These are phyloP conservation scores for Naganishia friedmannii DNA, from an alignment of 768 basidiomycete species.

Conservation along the genomic window DNA sequence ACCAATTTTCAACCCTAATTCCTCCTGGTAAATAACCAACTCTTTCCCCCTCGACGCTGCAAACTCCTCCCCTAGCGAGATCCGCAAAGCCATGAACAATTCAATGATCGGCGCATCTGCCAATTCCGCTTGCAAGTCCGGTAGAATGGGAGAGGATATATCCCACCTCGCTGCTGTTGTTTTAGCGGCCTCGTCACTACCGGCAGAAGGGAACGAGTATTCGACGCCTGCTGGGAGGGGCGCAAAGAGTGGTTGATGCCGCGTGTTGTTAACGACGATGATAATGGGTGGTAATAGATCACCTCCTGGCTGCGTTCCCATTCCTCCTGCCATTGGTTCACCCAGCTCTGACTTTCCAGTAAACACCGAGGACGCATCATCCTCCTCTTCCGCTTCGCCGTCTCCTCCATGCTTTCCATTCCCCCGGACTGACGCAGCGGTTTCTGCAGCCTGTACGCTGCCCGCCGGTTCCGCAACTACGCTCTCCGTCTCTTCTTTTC, in stretches of 20 bases:
- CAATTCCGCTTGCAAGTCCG: neutral
- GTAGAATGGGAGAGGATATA: conserved; percentile 11
- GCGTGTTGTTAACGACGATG: neutral
- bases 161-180: neutral
- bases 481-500: neutral
- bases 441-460: neutral
- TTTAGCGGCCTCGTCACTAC: neutral
- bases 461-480: conserved; percentile 15
- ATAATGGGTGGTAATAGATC: conserved; percentile 21
- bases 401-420: neutral
- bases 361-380: neutral
- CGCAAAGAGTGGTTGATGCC: conserved; percentile 16
- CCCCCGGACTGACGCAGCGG: neutral
- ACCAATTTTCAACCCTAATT: conserved; percentile 17
- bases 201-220: neutral
- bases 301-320: neutral
- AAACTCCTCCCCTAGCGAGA: conserved; percentile 21
- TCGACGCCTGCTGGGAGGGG: conserved; percentile 4
- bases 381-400: neutral
- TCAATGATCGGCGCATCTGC: conserved; percentile 21
- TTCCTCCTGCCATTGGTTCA: neutral
- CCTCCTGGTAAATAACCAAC: conserved; percentile 20
- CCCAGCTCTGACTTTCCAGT: neutral
- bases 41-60: conserved; percentile 24
- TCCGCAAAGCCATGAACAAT: conserved; percentile 21